Conservation (phyloP, 208 protist genomes). For the Crithidia fasciculata region DNA sequence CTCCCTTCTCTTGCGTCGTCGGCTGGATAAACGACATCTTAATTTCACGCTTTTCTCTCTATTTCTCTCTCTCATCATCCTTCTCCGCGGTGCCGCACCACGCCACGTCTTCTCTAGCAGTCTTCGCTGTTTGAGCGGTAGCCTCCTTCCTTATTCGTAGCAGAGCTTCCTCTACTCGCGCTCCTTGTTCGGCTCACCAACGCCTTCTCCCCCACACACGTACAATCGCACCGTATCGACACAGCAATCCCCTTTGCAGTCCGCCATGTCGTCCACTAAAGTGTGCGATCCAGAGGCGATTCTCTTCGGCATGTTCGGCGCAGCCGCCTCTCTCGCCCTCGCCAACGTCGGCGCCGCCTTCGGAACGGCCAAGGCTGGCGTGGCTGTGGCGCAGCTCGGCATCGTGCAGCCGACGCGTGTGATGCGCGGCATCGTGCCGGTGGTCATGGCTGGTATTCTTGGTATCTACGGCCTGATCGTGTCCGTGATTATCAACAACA, state of each 20-base stretch:
- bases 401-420: conserved; percentile 94
- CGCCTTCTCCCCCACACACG: background rate
- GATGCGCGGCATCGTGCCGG: conserved; percentile 93
- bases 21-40: background rate
- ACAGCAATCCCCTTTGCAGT: no score
- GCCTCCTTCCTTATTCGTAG: background rate
- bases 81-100: background rate
- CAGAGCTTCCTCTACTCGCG: background rate
- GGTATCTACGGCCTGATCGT: conserved; percentile 92
- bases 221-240: background rate
- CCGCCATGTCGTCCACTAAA: conserved; percentile 26
- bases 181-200: background rate
- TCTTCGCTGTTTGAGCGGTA: background rate
- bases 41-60: background rate
- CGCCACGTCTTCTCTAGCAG: background rate
- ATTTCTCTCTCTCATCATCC: background rate
- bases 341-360: conserved; percentile 97
- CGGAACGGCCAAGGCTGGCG: conserved; percentile 97
- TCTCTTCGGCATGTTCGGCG: conserved; percentile 97
- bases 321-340: conserved; percentile 83
- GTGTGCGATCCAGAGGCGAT: conserved; percentile 69
- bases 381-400: conserved; percentile 96
- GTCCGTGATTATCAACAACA: conserved; percentile 88
- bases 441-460: conserved; percentile 95
- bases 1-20: no score